Evolutionary conservation across 2,329 filamentous ascomycete genomes (phyloP).

Genomic region (Ramularia collo-cygni): DNA sequence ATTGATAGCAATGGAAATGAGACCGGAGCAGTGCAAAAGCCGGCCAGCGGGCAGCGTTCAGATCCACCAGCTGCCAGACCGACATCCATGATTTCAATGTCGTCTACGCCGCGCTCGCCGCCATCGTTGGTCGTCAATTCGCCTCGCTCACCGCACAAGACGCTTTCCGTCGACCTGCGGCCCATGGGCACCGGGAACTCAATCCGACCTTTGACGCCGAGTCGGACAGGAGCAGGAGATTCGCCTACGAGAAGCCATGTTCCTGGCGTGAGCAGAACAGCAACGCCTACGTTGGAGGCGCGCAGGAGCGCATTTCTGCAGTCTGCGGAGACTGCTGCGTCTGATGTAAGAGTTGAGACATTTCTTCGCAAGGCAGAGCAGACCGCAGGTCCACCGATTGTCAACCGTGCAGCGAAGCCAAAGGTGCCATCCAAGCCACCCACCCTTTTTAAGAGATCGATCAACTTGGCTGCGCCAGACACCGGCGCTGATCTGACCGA

Average conservation of each 20-base stretch:
- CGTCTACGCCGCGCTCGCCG: conserved; percentile 44
- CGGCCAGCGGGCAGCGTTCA: conserved; percentile 20
- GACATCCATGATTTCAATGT: conserved; percentile 44
- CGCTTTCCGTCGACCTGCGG: conserved; percentile 15
- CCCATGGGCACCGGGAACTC: conserved; percentile 8
- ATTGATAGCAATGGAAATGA: neutral
- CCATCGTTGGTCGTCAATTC: conserved; percentile 64
- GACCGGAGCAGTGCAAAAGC: neutral
- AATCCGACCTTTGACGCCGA: conserved; percentile 17
- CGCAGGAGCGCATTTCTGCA: conserved; percentile 32
- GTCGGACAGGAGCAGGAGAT: conserved; percentile 15
- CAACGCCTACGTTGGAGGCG: conserved; percentile 37
- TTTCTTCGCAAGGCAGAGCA: conserved; percentile 11
- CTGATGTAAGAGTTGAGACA: conserved; percentile 2
- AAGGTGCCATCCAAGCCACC: conserved; percentile 45
- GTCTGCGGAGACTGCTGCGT: conserved; percentile 14
- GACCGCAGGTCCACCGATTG: conserved; percentile 57
- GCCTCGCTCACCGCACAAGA: conserved; percentile 55
- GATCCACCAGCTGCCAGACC: conserved; percentile 36
- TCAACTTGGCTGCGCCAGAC: conserved; percentile 31
- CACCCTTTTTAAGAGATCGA: conserved; percentile 19
- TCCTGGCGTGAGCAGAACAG: conserved; percentile 34
- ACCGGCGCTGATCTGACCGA: conserved; percentile 35
- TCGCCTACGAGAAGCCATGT: conserved; percentile 28
- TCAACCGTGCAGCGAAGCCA: conserved; percentile 76